Evolutionary conservation across 2,329 filamentous ascomycete genomes (phyloP).

Genomic region (Fusarium miscanthi): DNA sequence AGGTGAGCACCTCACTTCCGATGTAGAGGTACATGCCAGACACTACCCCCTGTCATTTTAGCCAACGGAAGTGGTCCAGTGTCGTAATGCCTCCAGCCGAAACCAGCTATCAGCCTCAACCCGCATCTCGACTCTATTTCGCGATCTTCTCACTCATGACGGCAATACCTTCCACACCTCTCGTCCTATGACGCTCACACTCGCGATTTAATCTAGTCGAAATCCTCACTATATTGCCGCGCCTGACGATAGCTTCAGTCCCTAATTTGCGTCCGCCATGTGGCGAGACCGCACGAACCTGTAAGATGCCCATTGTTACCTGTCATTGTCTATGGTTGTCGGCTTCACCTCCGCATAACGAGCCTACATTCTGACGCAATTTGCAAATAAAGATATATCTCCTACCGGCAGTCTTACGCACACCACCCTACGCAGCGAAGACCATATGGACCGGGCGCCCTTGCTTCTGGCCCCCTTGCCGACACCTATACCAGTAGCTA

Average conservation of each 20-base stretch:
- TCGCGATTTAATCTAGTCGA: conserved; percentile 20
- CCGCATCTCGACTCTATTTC: conserved; percentile 38
- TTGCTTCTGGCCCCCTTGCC: conserved; percentile 67
- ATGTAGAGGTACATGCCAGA: conserved; percentile 1
- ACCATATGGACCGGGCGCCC: conserved; percentile 66
- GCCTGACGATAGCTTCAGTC: conserved; percentile 44
- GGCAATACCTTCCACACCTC: conserved; percentile 36
- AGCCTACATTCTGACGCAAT: conserved; percentile 12
- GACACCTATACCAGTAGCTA: conserved; percentile 66
- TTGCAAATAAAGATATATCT: conserved; percentile 79
- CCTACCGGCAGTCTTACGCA: conserved; percentile 97
- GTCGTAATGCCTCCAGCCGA: conserved; percentile 39
- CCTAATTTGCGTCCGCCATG: conserved; percentile 73
- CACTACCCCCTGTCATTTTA: conserved; percentile 25
- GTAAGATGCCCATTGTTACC: conserved; percentile 59
- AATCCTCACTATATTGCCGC: conserved; percentile 22
- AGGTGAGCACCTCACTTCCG: neutral
- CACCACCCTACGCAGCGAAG: conserved; percentile 92
- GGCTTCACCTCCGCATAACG: neutral
- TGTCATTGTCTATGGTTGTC: conserved; percentile 7
- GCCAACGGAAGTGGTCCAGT: conserved; percentile 30
- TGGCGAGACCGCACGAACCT: conserved; percentile 99
- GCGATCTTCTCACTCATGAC: conserved; percentile 42
- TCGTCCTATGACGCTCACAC: conserved; percentile 42
- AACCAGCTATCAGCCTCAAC: conserved; percentile 41